Evolutionary conservation across 2,329 filamentous ascomycete species (phyloP), one percentile per base, ranked within the genome.

Genomic region (Epicoccum nigrum): DNA sequence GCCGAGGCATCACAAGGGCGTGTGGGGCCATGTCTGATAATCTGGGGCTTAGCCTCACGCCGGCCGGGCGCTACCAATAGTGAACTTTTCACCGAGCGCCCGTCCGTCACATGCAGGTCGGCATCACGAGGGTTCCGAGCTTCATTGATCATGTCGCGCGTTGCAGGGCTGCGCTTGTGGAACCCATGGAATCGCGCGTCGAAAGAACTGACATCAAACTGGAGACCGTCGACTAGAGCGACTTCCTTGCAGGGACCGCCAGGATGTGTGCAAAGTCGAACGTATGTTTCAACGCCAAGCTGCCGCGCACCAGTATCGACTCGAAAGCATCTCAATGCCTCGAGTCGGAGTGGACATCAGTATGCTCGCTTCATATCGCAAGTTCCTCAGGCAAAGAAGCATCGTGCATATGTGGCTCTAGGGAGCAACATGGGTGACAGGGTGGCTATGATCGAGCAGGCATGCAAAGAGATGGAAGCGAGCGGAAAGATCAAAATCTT

Each of bases 351-450:
- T 15, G 5, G 23, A 19, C 11, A n/a, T 12, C 19, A 51, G 7
- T 31, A 25, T 42, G 41, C 28, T 13, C 57, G 62, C 4, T 53
- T 48, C 15, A 51, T 51, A 16, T 47, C 49, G 9, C 58, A 61
- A 41, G 49, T 44, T 31, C 19, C 51, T 44, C 28, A 41, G 8
- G 19, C 28, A n/a, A 54, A 62, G 56, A 43, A 58, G 7, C 76
- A 76, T 56, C 73, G 74, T 45, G 91, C 89, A 0, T 96, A 90
- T 70, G 85, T 99, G 64, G 94, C 93, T 7, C 79, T 99, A 6
- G 94, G 94, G 1, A 96, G 92, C 76, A 99, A 99, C 72, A 75
- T 97, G 43, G 93, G 92, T 4, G 87, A 97, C 69, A 86, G 92
- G 33, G 82, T 96, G 43, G 83, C 81, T 33, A 89, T 88, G 83